Evolutionary conservation across 805 yeast species (phyloP), one percentile per base, ranked within the genome.

Genomic region (Lachancea sp.): DNA sequence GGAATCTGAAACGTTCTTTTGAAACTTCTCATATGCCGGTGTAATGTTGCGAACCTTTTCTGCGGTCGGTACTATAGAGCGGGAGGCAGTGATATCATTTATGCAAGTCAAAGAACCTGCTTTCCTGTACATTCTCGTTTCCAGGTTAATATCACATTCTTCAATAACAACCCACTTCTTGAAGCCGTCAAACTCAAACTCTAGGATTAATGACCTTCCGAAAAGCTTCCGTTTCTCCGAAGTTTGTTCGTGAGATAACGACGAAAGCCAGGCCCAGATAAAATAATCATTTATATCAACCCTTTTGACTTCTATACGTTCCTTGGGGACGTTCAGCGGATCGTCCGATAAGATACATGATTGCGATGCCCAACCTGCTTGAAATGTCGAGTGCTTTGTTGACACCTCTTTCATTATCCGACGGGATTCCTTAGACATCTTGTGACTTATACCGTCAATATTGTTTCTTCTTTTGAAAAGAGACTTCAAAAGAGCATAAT

Each of bases 231-330:
- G 83, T 50, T 78, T 77, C 18, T 67, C 60, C 23, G 72, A 68
- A 0, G 87, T 75, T 54, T 84, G 83, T 55, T 87, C 96, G 23
- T 78, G 71, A 0, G 85, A 85, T 18, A 86, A 57, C 2, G 87
- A 74, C 1, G 88, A 77, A 54, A 86, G 67, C 96, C 96, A 87
- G 0, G 95, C 75, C 96, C 96, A 87, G 21, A 86, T 84, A 54
- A 80, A 87, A 59, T 83, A 87, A 59, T 87, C 96, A 59, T 85
- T 95, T 15, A 87, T 76, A 5, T 84, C 72, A 1, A 83, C 80
- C 44, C 83, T 72, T 19, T 46, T 38, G 28, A 36, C 30, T 45
- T 54, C 30, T 20, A 37, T 24, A 16, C 24, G 35, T 13, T 23
- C 32, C 37, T 45, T 36, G 41, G 35, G 46, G 45, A 64, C 50